A percentile compares a stretch with the other conserved stretches of the same genome.
These are phyloP conservation scores for Wallacemonas sp. DNA, from an alignment of 208 protist genomes.

Conservation along the genomic window DNA sequence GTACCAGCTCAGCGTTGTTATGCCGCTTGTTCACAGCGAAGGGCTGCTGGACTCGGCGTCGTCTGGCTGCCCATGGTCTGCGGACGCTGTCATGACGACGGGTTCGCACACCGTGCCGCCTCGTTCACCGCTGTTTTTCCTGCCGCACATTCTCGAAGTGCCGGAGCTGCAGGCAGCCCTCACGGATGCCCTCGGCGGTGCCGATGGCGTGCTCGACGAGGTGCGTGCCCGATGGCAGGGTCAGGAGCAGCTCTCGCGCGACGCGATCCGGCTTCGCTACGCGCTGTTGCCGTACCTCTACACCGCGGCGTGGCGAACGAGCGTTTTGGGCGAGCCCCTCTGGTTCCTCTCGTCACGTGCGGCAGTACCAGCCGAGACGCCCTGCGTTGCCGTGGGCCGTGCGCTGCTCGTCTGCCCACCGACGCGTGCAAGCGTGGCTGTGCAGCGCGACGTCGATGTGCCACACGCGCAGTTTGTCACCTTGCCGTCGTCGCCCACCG, in stretches of 20 bases:
- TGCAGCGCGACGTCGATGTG: background rate
- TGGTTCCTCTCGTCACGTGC: constrained; percentile 81
- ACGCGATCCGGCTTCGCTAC: constrained; percentile 77
- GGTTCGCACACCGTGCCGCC: too few relatives aligned
- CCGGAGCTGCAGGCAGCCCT: background rate
- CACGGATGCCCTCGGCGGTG: background rate
- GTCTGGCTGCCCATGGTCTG: background rate
- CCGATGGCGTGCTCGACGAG: background rate
- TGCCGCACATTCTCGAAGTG: background rate
- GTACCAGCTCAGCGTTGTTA: constrained; percentile 94
- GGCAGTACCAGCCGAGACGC: background rate
- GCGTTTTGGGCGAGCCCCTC: constrained; percentile 62
- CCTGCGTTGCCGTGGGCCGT: constrained; percentile 23
- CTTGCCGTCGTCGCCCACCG: background rate
- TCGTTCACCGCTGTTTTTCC: too few relatives aligned
- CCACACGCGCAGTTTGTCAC: background rate
- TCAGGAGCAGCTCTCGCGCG: constrained; percentile 16
- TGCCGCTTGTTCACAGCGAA: constrained; percentile 9
- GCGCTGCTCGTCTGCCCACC: constrained; percentile 32
- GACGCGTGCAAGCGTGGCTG: background rate
- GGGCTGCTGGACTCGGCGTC: constrained; percentile 18
- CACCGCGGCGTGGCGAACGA: constrained; percentile 84
- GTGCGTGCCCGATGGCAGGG: constrained; percentile 3
- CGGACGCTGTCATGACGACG: too few relatives aligned
- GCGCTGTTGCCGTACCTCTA: constrained; percentile 95